Percentiles rank a stretch among this genome's conserved stretches.
Conservation (phyloP, 2,329 filamentous ascomycete genomes). For the Zymoseptoria crescenta region DNA sequence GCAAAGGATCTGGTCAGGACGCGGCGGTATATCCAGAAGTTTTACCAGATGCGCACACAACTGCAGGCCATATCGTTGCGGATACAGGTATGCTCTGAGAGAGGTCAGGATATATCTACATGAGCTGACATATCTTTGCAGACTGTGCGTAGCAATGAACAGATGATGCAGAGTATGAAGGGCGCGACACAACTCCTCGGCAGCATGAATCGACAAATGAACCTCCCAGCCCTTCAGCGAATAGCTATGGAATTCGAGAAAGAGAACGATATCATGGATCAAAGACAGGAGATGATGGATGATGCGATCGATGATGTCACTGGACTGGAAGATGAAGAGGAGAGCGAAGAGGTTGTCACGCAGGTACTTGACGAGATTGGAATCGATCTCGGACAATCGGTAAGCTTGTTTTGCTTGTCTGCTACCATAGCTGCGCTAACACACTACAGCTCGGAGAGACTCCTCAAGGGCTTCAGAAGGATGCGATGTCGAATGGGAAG, state of each 20-base stretch:
- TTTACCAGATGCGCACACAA: constrained; percentile 96
- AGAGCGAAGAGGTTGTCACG: constrained; percentile 93
- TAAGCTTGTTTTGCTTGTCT: constrained; percentile 43
- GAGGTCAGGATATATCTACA: not conserved
- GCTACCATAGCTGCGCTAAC: constrained; percentile 5
- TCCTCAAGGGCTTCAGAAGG: constrained; percentile 71
- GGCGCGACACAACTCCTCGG: constrained; percentile 86
- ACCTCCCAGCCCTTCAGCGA: constrained; percentile 84
- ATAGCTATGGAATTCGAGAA: constrained; percentile 99
- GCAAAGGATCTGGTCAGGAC: constrained; percentile 94
- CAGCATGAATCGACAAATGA: constrained; percentile 98
- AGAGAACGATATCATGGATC: constrained; percentile 99
- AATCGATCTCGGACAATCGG: constrained; percentile 80
- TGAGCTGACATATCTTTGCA: constrained; percentile 32
- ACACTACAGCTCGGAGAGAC: constrained; percentile 73
- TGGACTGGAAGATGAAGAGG: constrained; percentile 82
- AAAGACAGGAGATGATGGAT: constrained; percentile 99
- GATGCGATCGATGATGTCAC: constrained; percentile 97
- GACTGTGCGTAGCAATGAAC: constrained; percentile 96
- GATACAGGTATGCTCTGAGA: constrained; percentile 61
- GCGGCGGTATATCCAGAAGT: constrained; percentile 93
- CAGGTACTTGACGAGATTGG: constrained; percentile 96
- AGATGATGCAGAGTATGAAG: constrained; percentile 99
- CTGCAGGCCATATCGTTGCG: constrained; percentile 90
- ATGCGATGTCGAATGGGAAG: constrained; percentile 62